Evolutionary conservation across 371 early-diverging fungal species (phyloP).

Genomic region (Rhizopus delemar): DNA sequence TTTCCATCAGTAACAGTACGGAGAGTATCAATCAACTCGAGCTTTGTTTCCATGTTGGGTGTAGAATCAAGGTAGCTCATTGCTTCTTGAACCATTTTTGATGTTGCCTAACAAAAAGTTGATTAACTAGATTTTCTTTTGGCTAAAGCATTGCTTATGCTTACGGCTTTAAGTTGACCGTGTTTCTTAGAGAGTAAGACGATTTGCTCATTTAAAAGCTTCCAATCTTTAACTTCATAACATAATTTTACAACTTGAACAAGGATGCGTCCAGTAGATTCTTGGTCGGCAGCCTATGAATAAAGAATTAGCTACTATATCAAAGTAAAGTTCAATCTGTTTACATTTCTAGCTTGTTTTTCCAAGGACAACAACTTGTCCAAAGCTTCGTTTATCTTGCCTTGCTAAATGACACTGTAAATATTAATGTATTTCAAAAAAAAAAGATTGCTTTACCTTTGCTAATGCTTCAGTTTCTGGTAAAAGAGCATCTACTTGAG

Average conservation of each 20-base stretch:
- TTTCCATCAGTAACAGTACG: slow-evolving; percentile 97
- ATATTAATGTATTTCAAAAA: slow-evolving; percentile 1
- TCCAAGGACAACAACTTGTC: slow-evolving; percentile 79
- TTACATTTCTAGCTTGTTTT: slow-evolving; percentile 89
- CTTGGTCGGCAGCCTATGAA: slow-evolving; percentile 78
- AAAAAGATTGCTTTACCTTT: slow-evolving; percentile 44
- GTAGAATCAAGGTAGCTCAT: slow-evolving; percentile 85
- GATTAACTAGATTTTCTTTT: neutral
- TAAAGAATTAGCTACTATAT: neutral
- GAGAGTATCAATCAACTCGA: slow-evolving; percentile 91
- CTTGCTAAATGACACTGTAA: slow-evolving; percentile 46
- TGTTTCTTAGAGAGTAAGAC: slow-evolving; percentile 92
- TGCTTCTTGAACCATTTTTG: slow-evolving; percentile 94
- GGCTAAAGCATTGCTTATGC: slow-evolving; percentile 1
- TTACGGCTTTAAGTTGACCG: slow-evolving; percentile 90
- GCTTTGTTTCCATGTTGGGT: slow-evolving; percentile 77
- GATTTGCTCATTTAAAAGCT: slow-evolving; percentile 86
- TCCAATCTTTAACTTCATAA: slow-evolving; percentile 79
- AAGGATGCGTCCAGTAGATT: slow-evolving; percentile 87
- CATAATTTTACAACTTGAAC: slow-evolving; percentile 79
- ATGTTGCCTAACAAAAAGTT: slow-evolving; percentile 69
- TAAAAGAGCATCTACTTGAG: slow-evolving; percentile 74
- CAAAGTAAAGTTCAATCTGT: slow-evolving; percentile 21
- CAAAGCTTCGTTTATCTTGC: slow-evolving; percentile 80
- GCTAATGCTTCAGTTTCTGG: slow-evolving; percentile 78